Evolutionary conservation across 1,139 yeast genomes (phyloP), one percentile per base, ranked within the genome.

Genomic region (Candida tropicalis): DNA sequence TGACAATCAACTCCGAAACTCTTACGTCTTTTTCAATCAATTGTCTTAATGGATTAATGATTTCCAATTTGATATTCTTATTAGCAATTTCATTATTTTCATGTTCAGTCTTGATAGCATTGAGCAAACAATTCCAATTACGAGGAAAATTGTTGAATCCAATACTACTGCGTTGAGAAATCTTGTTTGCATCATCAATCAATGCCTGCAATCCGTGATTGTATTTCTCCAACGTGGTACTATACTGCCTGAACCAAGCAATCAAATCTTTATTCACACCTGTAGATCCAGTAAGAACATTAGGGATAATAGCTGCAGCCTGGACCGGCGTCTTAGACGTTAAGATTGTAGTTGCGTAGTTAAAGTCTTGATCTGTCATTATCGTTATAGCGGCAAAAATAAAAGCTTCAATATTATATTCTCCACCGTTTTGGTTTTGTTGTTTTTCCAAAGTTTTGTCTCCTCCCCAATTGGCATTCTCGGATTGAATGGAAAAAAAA

Each of bases 61-160:
- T 71, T 49, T 84, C 87, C 42, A 70, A 62, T 43, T 79, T 81
- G 59, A 85, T 63, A 47, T 67, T 71, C 45, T 74, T 71, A 48
- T 79, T 73, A 39, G 80, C 68, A 26, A 70, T 63, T 45, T 81
- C 83, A 53, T 77, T 77, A 26, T 79, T 65, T 34, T 70, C 68
- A 41, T 79, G 66, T 54, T 84, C 87, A 28, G 73, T 66, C 52
- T 75, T 72, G 32, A 84, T 63, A 34, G 78, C 73, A 31, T 69
- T 69, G 28, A 84, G 60, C 35, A 82, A 68, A 36, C 81, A 73
- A 46, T 72, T 70, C 88, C 89, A 84, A 42, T 83, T 59, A 12
- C 49, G 74, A 23, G 77, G 70, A 41, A 81, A 67, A 42, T 77
- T 68, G 22, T 88, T 87, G 47, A 80, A 71, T 42, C 83, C 76